These are phyloP conservation scores for Selenicereus undatus DNA, from an alignment of 148 eudicot genomes.

Conservation along the genomic window DNA sequence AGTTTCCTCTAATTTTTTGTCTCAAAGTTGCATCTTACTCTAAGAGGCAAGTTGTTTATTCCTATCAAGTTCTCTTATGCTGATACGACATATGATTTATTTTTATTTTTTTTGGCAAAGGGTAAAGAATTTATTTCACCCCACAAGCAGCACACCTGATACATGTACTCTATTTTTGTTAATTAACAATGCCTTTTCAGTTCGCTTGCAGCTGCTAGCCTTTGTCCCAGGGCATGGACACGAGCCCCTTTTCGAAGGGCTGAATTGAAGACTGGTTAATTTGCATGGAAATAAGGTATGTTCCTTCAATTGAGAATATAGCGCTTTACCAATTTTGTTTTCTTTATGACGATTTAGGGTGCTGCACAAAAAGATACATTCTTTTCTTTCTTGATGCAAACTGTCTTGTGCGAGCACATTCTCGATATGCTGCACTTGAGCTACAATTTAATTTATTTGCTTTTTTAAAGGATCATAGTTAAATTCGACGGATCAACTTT, in stretches of 20 bases:
- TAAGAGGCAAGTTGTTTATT: background rate
- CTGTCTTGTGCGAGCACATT: background rate
- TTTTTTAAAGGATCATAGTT: background rate
- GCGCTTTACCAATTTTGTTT: background rate
- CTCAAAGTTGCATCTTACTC: background rate
- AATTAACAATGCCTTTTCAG: constrained; percentile 12
- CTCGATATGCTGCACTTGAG: background rate
- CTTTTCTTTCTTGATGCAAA: background rate
- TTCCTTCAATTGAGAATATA: too few relatives aligned
- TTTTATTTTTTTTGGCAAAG: too few relatives aligned
- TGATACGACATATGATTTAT: background rate
- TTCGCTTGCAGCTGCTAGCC: constrained; percentile 58
- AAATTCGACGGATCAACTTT: too few relatives aligned
- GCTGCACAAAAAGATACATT: background rate
- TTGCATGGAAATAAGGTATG: too few relatives aligned
- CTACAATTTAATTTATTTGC: background rate
- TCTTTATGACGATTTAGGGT: background rate
- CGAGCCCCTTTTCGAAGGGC: constrained; percentile 64
- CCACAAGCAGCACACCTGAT: too few relatives aligned
- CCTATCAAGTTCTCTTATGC: background rate
- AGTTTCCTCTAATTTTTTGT: constrained; percentile 1
- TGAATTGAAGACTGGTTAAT: too few relatives aligned
- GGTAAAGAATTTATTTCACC: too few relatives aligned
- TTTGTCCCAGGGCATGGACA: constrained; percentile 44
- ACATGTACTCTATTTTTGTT: too few relatives aligned